A percentile compares a stretch with the other conserved stretches of the same genome.
Evolutionary conservation across 345 rosid species (phyloP).

Genomic region (Trapa incisa): DNA sequence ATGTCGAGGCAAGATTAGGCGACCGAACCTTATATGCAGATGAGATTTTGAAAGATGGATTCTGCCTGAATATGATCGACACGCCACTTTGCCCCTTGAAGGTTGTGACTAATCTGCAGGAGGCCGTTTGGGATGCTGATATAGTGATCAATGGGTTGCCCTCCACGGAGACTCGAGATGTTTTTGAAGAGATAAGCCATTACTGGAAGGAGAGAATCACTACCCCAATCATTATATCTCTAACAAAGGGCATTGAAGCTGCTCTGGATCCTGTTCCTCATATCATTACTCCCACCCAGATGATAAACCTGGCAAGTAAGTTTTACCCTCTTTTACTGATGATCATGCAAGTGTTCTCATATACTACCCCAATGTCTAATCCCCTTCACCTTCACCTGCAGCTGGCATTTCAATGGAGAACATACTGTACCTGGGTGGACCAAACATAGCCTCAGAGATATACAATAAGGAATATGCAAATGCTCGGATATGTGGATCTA

Average conservation of each 20-base stretch:
- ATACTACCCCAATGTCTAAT: background rate
- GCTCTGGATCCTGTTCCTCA: constrained; percentile 54
- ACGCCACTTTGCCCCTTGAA: constrained; percentile 71
- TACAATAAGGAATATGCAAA: constrained; percentile 71
- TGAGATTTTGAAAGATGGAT: constrained; percentile 74
- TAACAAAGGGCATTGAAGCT: constrained; percentile 83
- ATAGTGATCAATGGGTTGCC: constrained; percentile 69
- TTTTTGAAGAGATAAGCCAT: constrained; percentile 49
- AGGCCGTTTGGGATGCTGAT: constrained; percentile 83
- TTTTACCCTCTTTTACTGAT: background rate
- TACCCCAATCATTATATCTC: constrained; percentile 47
- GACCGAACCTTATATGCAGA: constrained; percentile 63
- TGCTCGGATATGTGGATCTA: constrained; percentile 72
- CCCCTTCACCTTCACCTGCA: constrained; percentile 34
- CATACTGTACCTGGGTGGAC: constrained; percentile 75
- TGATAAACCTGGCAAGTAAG: constrained; percentile 65
- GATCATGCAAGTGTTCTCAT: background rate
- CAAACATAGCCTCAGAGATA: constrained; percentile 72
- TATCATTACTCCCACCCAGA: constrained; percentile 66
- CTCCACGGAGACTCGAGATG: constrained; percentile 55
- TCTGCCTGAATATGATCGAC: constrained; percentile 77
- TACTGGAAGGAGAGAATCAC: constrained; percentile 76
- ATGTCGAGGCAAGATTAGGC: constrained; percentile 69
- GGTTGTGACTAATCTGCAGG: constrained; percentile 73
- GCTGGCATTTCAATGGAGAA: constrained; percentile 58